These are phyloP conservation scores for Cadophora sp. DNA, from an alignment of 2,329 filamentous ascomycete genomes.

Conservation along the genomic window DNA sequence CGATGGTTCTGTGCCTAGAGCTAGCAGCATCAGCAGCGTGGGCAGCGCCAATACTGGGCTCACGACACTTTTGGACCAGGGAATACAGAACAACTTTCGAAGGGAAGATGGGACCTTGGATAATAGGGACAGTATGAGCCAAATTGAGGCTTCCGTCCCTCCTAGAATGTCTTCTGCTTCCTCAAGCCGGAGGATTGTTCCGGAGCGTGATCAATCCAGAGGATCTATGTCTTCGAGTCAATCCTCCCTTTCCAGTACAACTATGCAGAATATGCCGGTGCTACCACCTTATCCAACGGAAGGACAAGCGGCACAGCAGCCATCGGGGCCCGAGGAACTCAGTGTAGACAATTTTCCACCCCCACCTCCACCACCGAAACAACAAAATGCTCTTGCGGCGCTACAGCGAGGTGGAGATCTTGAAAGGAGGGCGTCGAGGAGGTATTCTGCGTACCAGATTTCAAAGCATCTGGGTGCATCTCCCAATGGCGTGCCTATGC, in stretches of 20 bases:
- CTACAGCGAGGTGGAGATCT: conserved; percentile 91
- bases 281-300: conserved; percentile 74
- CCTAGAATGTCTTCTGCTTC: conserved; percentile 49
- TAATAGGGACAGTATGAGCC: conserved; percentile 30
- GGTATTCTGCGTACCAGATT: conserved; percentile 97
- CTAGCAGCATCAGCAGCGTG: conserved; percentile 64
- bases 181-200: conserved; percentile 34
- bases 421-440: conserved; percentile 87
- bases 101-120: conserved; percentile 31
- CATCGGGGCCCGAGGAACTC: conserved; percentile 52
- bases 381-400: conserved; percentile 88
- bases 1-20: conserved; percentile 42
- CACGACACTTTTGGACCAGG: conserved; percentile 65
- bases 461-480: conserved; percentile 88
- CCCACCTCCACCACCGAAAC: conserved; percentile 80
- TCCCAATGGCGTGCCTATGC: conserved; percentile 82
- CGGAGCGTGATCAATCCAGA: conserved; percentile 58
- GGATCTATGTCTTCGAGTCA: conserved; percentile 61
- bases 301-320: conserved; percentile 56
- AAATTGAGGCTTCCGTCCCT: conserved; percentile 50
- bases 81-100: conserved; percentile 44
- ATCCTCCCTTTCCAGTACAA: conserved; percentile 74
- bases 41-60: conserved; percentile 64
- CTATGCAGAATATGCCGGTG: conserved; percentile 78
- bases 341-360: conserved; percentile 69